These are phyloP conservation scores for Letharia columbiana DNA, from an alignment of 495 filamentous ascomycete species.

Conservation along the genomic window DNA sequence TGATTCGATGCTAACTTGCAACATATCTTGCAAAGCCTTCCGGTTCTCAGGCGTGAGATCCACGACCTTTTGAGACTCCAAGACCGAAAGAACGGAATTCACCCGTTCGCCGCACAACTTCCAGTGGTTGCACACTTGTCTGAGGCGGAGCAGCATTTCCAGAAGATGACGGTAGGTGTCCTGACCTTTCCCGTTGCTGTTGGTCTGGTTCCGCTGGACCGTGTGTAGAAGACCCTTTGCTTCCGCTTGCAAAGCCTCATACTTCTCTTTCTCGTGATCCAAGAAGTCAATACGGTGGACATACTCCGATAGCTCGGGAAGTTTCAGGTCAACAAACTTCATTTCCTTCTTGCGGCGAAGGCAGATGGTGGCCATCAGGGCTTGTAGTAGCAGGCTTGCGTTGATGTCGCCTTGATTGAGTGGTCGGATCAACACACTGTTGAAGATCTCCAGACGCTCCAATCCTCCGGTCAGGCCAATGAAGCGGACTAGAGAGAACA, in stretches of 20 bases:
- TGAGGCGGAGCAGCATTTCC: slow-evolving; percentile 74
- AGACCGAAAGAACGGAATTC: slow-evolving; percentile 54
- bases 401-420: slow-evolving; percentile 50
- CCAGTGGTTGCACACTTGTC: slow-evolving; percentile 88
- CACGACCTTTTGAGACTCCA: slow-evolving; percentile 59
- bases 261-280: slow-evolving; percentile 68
- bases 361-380: slow-evolving; percentile 74
- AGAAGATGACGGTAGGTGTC: slow-evolving; percentile 59
- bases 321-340: slow-evolving; percentile 74
- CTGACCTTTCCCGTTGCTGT: slow-evolving; percentile 35
- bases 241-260: slow-evolving; percentile 68
- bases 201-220: slow-evolving; percentile 40
- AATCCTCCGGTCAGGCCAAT: slow-evolving; percentile 70
- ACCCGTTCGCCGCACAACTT: slow-evolving; percentile 65
- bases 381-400: slow-evolving; percentile 59
- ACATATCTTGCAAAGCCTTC: slow-evolving; percentile 62
- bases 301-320: slow-evolving; percentile 72
- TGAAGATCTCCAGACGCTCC: slow-evolving; percentile 66
- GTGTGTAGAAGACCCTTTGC: slow-evolving; percentile 62
- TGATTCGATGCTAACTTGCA: slow-evolving; percentile 70
- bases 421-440: slow-evolving; percentile 62
- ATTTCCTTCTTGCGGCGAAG: slow-evolving; percentile 82
- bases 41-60: slow-evolving; percentile 66
- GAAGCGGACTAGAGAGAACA: slow-evolving; percentile 76
- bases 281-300: slow-evolving; percentile 72